Evolutionary conservation across 176 grass and related monocot genomes (phyloP).

Genomic region (Eremochloa ophiuroides): DNA sequence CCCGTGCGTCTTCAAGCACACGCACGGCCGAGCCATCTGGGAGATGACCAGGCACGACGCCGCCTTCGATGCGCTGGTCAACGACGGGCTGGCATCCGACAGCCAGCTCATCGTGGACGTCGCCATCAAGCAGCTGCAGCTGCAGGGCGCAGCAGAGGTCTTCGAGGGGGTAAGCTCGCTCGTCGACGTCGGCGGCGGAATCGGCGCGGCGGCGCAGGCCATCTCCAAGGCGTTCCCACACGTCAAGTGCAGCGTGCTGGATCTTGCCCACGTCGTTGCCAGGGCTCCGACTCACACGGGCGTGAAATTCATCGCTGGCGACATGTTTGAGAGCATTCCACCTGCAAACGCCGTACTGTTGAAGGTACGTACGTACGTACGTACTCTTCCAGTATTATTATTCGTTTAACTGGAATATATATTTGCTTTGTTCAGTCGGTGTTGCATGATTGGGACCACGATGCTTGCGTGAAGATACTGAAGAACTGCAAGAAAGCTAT

Average conservation of each 20-base stretch:
- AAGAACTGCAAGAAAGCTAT: not conserved
- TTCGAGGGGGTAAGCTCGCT: not conserved
- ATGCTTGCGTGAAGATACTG: not conserved
- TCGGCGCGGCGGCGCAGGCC: not conserved
- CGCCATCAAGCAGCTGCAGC: not conserved
- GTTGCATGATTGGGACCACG: not conserved
- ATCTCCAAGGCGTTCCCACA: not conserved
- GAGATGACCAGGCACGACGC: not conserved
- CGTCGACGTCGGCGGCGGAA: not conserved
- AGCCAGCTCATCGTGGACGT: not conserved
- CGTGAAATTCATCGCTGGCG: not conserved
- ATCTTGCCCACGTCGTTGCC: not conserved
- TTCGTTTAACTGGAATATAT: too few relatives aligned
- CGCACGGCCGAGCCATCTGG: not conserved
- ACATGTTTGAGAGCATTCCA: not conserved
- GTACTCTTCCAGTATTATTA: not conserved
- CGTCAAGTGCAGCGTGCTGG: not conserved
- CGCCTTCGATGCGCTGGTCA: not conserved
- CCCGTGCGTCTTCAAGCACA: not conserved
- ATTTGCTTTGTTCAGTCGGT: too few relatives aligned
- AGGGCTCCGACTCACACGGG: not conserved
- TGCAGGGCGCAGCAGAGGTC: too few relatives aligned
- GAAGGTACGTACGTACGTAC: not conserved
- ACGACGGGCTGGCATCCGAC: not conserved
- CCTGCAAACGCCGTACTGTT: not conserved